Evolutionary conservation across 768 basidiomycete species (phyloP).

Genomic region (Rhizopogon sp.): DNA sequence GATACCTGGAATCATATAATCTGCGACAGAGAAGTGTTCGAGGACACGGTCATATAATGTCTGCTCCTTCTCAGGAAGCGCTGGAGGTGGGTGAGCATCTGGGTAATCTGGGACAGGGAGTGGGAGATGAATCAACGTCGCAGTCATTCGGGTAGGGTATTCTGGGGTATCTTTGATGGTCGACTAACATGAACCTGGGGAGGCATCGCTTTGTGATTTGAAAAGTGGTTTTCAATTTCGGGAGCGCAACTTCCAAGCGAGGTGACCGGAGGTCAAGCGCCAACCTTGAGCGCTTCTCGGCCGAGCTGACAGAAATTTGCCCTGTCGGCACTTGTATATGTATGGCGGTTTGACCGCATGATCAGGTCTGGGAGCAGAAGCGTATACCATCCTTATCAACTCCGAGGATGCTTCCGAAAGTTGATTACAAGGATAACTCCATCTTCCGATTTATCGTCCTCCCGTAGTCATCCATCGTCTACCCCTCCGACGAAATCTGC

Average conservation of each 20-base stretch:
- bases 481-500: not conserved
- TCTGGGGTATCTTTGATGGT: not conserved
- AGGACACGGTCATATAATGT: constrained; percentile 50
- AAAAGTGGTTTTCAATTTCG: not conserved
- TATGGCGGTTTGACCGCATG: too few relatives aligned
- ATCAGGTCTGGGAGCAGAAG: too few relatives aligned
- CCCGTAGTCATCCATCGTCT: too few relatives aligned
- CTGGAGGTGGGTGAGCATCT: constrained; percentile 27
- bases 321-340: too few relatives aligned
- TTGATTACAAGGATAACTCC: too few relatives aligned
- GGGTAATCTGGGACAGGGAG: constrained; percentile 20
- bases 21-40: constrained; percentile 49
- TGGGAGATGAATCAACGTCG: constrained; percentile 11
- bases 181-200: not conserved
- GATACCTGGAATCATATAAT: constrained; percentile 48
- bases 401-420: too few relatives aligned
- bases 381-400: too few relatives aligned
- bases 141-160: not conserved
- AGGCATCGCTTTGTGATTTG: not conserved
- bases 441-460: too few relatives aligned
- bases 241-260: not conserved
- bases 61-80: constrained; percentile 40
- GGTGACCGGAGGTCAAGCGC: too few relatives aligned
- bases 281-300: too few relatives aligned
- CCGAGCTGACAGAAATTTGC: too few relatives aligned